A percentile compares a stretch with the other conserved stretches of the same genome.
phyloP scores from a whole-genome alignment of 176 grass and related monocot species.

The Triticum dicoccoides region DNA sequence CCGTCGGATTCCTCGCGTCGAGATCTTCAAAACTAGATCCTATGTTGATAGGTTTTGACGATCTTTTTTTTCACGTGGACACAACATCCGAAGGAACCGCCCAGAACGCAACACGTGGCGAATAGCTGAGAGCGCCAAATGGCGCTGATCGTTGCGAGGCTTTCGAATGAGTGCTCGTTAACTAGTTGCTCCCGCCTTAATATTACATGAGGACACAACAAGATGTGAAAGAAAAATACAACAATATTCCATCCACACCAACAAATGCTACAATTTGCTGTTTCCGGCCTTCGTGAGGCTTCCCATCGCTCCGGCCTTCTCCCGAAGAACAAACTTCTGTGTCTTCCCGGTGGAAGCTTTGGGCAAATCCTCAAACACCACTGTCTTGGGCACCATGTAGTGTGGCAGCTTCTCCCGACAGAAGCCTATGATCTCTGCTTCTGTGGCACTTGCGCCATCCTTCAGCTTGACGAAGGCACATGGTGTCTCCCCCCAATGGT shows the following conservation, averaged over 20 bases:
- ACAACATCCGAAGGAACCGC: too few relatives aligned
- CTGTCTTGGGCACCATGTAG: conserved; percentile 47
- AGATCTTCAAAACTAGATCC: too few relatives aligned
- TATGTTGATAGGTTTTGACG: too few relatives aligned
- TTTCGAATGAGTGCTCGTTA: too few relatives aligned
- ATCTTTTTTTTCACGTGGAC: too few relatives aligned
- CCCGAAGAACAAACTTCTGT: conserved; percentile 42
- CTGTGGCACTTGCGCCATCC: conserved; percentile 1
- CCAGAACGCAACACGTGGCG: too few relatives aligned
- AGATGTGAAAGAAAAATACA: not conserved
- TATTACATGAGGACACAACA: too few relatives aligned
- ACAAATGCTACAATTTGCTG: conserved; percentile 24
- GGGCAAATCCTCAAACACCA: conserved; percentile 47
- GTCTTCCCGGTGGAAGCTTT: conserved; percentile 57
- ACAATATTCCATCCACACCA: not conserved
- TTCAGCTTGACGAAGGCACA: conserved; percentile 53
- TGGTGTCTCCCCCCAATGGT: conserved; percentile 41
- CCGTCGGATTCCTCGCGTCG: too few relatives aligned
- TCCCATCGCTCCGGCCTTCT: conserved; percentile 47
- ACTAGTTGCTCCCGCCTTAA: too few relatives aligned
- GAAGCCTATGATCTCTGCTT: conserved; percentile 31
- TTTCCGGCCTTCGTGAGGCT: conserved; percentile 19
- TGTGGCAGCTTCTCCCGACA: conserved; percentile 41
- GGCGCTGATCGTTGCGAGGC: too few relatives aligned
- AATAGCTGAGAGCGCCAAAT: too few relatives aligned